These are phyloP conservation scores for Lignosus rhinocerotis DNA, from an alignment of 1,284 basidiomycete genomes.

Conservation along the genomic window DNA sequence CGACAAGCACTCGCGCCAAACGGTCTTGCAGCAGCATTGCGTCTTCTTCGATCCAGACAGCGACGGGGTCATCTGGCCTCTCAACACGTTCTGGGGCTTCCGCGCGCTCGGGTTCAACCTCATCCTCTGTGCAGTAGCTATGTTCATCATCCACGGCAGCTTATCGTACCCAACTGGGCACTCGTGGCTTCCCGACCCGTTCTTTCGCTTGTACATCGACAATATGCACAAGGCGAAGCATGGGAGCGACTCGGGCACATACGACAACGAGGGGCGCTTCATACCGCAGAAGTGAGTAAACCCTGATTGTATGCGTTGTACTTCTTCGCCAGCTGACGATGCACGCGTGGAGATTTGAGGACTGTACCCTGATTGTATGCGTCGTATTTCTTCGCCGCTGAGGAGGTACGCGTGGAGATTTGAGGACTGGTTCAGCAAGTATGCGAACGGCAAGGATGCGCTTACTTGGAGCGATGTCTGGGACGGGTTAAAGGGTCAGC, in stretches of 20 bases:
- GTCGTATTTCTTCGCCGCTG: neutral
- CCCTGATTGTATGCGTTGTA: neutral
- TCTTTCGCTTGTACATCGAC: conserved; percentile 42
- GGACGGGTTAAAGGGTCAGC: conserved; percentile 33
- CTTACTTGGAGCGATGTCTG: conserved; percentile 28
- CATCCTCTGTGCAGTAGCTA: conserved; percentile 39
- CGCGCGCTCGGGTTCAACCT: conserved; percentile 44
- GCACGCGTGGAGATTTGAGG: conserved; percentile 34
- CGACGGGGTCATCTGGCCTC: conserved; percentile 48
- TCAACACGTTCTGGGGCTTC: conserved; percentile 46
- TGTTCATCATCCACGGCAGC: conserved; percentile 39
- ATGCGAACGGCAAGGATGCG: conserved; percentile 23
- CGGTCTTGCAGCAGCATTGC: conserved; percentile 44
- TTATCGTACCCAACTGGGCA: conserved; percentile 39
- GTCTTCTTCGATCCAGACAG: conserved; percentile 43
- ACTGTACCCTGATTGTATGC: conserved; percentile 32
- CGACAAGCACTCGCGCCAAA: conserved; percentile 19
- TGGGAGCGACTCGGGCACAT: conserved; percentile 46
- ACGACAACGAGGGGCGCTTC: conserved; percentile 46
- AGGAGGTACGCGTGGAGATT: conserved; percentile 25
- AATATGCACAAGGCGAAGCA: conserved; percentile 48
- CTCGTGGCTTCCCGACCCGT: conserved; percentile 39
- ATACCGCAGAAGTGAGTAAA: conserved; percentile 32
- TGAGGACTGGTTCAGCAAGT: conserved; percentile 44
- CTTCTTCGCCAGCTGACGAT: neutral